Base-by-base conservation (phyloP, 2,329 filamentous ascomycete species). In the Xylaria sp. region DNA sequence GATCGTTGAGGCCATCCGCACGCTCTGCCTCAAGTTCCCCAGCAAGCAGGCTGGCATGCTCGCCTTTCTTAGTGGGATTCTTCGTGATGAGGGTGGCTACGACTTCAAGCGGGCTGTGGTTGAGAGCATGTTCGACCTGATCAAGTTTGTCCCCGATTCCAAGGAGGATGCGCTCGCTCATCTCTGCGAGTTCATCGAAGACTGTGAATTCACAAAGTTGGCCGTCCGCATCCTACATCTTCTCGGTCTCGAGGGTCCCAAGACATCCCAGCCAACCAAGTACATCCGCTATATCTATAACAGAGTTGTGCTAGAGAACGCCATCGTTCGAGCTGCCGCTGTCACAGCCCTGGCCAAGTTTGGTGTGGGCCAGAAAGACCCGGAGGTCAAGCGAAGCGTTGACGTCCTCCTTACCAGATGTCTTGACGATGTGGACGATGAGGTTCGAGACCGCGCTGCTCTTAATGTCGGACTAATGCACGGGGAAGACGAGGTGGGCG, bases 211-310 rank as follows among this genome's bases (percentile, higher is more conserved):
- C 75, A 97, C 94, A 34, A 99, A 99, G 78, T 82, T 99, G 63
- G 93, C 94, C 35, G 93, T 99, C 52, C 88, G 94, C 61, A 95
- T 99, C 68, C 79, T 99, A 58, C 93, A 99, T 75, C 84, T 99
- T 18, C 87, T 99, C 49, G 94, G 94, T 69, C 83, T 93, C 34
- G 94, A 99, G 78, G 94, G 94, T 0, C 94, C 94, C 64, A 96
- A 94, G 79, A 97, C 93, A 2, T 87, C 90, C 13, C 91, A 97
- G 69, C 94, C 94, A 0, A 97, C 94, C 59, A 97, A 99, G 81
- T 99, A 97, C 75, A 96, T 99, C 68, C 90, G 94, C 59, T 99
- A 97, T 76, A 99, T 99, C 72, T 99, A 99, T 80, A 99, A 99
- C 79, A 86, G 94, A 61, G 93, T 99, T 19, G 94, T 99, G 13